Evolutionary conservation across 1,284 basidiomycete species (phyloP).

Genomic region (Chalciporus piperatoides): DNA sequence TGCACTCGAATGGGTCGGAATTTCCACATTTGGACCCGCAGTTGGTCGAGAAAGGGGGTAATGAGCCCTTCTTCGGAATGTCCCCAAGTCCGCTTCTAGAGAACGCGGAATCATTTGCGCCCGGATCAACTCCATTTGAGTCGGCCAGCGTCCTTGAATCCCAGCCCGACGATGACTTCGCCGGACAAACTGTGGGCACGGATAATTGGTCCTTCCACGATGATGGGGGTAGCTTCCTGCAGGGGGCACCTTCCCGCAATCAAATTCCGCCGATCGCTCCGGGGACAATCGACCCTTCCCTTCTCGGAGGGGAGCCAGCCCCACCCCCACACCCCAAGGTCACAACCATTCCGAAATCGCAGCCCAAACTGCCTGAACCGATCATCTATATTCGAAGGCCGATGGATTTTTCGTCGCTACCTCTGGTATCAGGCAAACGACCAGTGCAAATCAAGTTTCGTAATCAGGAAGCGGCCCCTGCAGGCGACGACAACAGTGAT

Average conservation of each 20-base stretch:
- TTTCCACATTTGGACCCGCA: constrained; percentile 9
- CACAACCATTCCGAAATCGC: constrained; percentile 1
- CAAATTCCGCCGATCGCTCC: neutral
- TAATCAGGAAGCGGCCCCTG: constrained; percentile 6
- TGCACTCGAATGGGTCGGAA: constrained; percentile 2
- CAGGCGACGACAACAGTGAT: neutral
- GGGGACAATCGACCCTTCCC: constrained; percentile 31
- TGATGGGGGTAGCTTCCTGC: neutral
- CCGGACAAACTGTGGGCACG: neutral
- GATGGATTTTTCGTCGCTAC: constrained; percentile 19
- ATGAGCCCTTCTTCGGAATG: constrained; percentile 26
- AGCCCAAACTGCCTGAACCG: constrained; percentile 23
- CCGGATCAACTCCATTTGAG: constrained; percentile 2
- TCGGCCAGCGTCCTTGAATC: neutral
- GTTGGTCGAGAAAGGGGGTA: constrained; percentile 4
- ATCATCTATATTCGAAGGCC: constrained; percentile 32
- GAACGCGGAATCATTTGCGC: neutral
- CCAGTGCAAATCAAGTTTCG: constrained; percentile 33
- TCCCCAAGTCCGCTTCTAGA: constrained; percentile 25
- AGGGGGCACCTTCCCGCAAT: neutral
- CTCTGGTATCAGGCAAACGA: constrained; percentile 24
- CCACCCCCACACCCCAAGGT: neutral
- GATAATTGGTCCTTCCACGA: constrained; percentile 16
- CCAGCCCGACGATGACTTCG: constrained; percentile 8
- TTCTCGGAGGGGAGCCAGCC: constrained; percentile 20